Evolutionary conservation across 139 green algal species (phyloP).

Genomic region (Volvox reticuliferus): DNA sequence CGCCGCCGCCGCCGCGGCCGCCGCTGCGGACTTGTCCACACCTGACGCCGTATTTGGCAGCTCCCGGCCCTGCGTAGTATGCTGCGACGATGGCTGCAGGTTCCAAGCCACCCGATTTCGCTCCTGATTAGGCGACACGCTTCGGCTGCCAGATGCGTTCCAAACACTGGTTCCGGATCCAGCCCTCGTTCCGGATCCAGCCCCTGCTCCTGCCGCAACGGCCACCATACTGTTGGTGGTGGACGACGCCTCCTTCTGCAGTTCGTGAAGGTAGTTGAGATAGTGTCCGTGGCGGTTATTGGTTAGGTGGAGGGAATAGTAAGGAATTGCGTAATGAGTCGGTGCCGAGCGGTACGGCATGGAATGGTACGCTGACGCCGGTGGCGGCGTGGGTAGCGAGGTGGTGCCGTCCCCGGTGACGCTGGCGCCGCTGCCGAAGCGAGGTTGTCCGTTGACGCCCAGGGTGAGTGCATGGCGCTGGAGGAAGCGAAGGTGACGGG

Average conservation of each 20-base stretch:
- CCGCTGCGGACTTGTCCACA: background rate
- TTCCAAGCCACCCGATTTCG: background rate
- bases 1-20: background rate
- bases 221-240: background rate
- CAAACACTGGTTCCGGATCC: background rate
- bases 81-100: background rate
- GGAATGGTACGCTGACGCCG: slow-evolving; percentile 1
- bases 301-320: slow-evolving; percentile 3
- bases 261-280: slow-evolving; percentile 9
- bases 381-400: background rate
- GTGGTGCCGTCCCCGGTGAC: background rate
- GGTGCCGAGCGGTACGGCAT: background rate
- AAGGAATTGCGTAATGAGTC: background rate
- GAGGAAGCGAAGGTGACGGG: slow-evolving; percentile 12
- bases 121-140: background rate
- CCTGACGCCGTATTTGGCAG: background rate
- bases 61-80: background rate
- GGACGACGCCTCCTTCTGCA: background rate
- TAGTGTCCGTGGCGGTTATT: slow-evolving; percentile 10
- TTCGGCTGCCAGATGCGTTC: background rate
- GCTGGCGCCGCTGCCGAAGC: background rate
- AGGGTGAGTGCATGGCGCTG: background rate
- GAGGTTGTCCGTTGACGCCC: background rate
- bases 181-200: background rate
- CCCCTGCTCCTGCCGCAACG: background rate